Percentiles rank a stretch among this genome's conserved stretches.
phyloP scores from a whole-genome alignment of 169 alveolate genomes.

The Cryptosporidium baileyi region DNA sequence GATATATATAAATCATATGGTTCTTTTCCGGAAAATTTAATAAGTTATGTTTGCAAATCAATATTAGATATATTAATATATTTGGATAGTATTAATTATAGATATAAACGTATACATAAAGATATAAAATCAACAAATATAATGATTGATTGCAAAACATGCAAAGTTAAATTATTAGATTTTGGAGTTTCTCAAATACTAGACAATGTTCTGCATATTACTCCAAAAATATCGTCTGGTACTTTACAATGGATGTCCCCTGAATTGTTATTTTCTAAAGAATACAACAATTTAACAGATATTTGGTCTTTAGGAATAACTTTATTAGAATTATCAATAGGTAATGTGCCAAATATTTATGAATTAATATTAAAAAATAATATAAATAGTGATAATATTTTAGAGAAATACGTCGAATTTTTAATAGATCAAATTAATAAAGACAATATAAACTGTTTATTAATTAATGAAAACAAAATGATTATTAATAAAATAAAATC shows the following conservation, averaged over 20 bases:
- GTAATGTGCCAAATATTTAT: conserved; percentile 29
- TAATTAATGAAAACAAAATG: not conserved
- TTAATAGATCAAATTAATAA: not conserved
- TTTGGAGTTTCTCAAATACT: conserved; percentile 67
- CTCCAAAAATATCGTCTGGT: conserved; percentile 58
- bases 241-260: conserved; percentile 69
- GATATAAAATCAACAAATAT: conserved; percentile 59
- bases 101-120: conserved; percentile 52
- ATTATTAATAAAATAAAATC: conserved; percentile 11
- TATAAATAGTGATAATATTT: not conserved
- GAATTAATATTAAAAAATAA: not conserved
- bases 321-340: conserved; percentile 35
- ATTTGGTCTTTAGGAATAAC: conserved; percentile 65
- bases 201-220: not conserved
- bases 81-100: not conserved
- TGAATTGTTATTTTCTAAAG: conserved; percentile 10
- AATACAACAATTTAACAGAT: conserved; percentile 33
- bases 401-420: not conserved
- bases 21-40: conserved; percentile 37
- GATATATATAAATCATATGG: conserved; percentile 67
- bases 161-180: conserved; percentile 50
- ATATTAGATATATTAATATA: not conserved
- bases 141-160: conserved; percentile 36
- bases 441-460: too few relatives aligned
- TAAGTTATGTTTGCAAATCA: conserved; percentile 5